phyloP scores from a whole-genome alignment of 805 yeast genomes.

The Ogataea neopini region DNA sequence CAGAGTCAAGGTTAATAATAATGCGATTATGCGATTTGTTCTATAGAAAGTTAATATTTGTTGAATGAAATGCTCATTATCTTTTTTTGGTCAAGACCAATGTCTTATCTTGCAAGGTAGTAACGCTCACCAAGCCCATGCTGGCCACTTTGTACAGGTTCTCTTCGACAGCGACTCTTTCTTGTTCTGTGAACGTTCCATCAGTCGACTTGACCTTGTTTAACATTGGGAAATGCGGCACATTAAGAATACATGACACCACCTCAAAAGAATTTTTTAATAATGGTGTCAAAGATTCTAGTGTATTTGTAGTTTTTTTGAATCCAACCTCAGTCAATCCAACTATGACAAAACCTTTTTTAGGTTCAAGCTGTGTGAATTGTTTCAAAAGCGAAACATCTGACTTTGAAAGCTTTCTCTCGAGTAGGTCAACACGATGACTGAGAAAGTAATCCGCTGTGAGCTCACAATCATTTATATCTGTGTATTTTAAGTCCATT shows the following conservation, averaged over 20 bases:
- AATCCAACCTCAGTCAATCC: conserved; percentile 23
- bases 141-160: conserved; percentile 28
- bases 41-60: neutral
- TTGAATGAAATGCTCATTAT: conserved; percentile 2
- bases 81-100: conserved; percentile 20
- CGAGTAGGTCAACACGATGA: conserved; percentile 7
- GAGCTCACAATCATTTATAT: conserved; percentile 25
- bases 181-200: conserved; percentile 3
- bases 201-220: conserved; percentile 12
- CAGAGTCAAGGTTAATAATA: conserved; percentile 22
- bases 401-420: conserved; percentile 6
- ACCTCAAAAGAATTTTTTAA: conserved; percentile 14
- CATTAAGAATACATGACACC: conserved; percentile 25
- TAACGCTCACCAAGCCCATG: conserved; percentile 28
- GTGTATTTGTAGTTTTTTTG: conserved; percentile 5
- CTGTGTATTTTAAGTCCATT: conserved; percentile 10
- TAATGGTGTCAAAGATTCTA: conserved; percentile 12
- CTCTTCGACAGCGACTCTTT: conserved; percentile 8
- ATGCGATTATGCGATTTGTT: conserved; percentile 9
- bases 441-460: conserved; percentile 25
- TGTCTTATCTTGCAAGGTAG: conserved; percentile 20
- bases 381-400: neutral
- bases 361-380: neutral
- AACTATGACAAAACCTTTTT: conserved; percentile 13
- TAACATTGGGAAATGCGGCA: conserved; percentile 27